A percentile compares a stretch with the other conserved stretches of the same genome.
Conservation (phyloP, 441 rosid species). For the Adansonia rubrostipa region DNA sequence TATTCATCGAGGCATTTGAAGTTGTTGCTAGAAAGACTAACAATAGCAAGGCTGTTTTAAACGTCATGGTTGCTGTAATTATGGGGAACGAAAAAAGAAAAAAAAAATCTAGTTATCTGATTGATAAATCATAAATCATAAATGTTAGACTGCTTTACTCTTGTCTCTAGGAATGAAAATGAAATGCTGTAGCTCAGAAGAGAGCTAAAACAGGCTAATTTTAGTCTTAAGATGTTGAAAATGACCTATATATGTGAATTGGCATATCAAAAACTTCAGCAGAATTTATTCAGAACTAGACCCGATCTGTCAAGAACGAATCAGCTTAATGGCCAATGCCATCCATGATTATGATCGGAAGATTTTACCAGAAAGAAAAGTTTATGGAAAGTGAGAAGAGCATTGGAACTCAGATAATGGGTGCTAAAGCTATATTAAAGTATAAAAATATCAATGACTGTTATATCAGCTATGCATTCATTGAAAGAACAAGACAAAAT, state of each 20-base stretch:
- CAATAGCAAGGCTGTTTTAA: slow-evolving; percentile 35
- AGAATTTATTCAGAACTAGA: not conserved
- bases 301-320: not conserved
- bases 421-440: not conserved
- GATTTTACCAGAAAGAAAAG: not conserved
- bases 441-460: not conserved
- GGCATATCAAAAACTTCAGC: not conserved
- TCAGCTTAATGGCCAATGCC: not conserved
- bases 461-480: not conserved
- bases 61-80: slow-evolving; percentile 39
- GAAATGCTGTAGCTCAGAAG: not conserved
- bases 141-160: not conserved
- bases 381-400: not conserved
- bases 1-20: slow-evolving; percentile 36
- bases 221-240: not conserved
- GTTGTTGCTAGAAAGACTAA: slow-evolving; percentile 22
- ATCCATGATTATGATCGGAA: not conserved
- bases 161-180: not conserved
- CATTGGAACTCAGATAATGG: not conserved
- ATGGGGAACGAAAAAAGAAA: not conserved
- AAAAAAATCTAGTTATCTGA: not conserved
- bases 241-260: not conserved
- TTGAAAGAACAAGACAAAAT: not conserved
- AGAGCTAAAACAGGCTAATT: not conserved
- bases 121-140: not conserved